phyloP scores from a whole-genome alignment of 1,284 basidiomycete species.

The Tilletia walkeri region DNA sequence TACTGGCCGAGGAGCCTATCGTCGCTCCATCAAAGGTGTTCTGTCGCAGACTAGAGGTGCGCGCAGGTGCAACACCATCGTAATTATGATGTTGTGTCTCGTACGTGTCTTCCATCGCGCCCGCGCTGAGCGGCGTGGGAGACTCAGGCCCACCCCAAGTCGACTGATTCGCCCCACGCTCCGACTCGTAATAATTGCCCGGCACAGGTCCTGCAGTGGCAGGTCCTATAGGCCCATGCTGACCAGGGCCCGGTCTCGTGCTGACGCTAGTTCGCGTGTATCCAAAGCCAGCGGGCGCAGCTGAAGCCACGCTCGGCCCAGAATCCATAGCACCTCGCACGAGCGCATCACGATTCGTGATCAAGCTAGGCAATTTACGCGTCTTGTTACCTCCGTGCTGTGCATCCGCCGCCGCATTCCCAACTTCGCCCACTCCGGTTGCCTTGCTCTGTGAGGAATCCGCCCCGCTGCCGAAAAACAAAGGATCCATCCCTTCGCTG shows the following conservation, averaged over 20 bases:
- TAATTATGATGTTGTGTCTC: neutral
- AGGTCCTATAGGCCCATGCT: neutral
- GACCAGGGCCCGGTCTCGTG: neutral
- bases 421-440: neutral
- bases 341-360: slow-evolving; percentile 42
- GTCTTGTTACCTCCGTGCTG: slow-evolving; percentile 1
- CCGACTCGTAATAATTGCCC: neutral
- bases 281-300: slow-evolving; percentile 9
- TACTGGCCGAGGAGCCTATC: neutral
- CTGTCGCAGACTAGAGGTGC: slow-evolving; percentile 13
- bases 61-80: neutral
- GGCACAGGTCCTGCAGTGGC: slow-evolving; percentile 5
- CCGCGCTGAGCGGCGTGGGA: neutral
- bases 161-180: neutral
- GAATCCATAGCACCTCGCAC: slow-evolving; percentile 25
- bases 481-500: neutral
- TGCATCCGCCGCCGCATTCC: neutral
- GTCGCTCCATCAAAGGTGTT: slow-evolving; percentile 15
- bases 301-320: neutral
- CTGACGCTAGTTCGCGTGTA: neutral
- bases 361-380: slow-evolving; percentile 38
- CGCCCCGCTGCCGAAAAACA: neutral
- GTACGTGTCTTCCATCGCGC: neutral
- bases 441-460: neutral
- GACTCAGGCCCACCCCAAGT: neutral